Evolutionary conservation across 2,329 filamentous ascomycete species (phyloP).

Genomic region (Blastomyces emzantsi): DNA sequence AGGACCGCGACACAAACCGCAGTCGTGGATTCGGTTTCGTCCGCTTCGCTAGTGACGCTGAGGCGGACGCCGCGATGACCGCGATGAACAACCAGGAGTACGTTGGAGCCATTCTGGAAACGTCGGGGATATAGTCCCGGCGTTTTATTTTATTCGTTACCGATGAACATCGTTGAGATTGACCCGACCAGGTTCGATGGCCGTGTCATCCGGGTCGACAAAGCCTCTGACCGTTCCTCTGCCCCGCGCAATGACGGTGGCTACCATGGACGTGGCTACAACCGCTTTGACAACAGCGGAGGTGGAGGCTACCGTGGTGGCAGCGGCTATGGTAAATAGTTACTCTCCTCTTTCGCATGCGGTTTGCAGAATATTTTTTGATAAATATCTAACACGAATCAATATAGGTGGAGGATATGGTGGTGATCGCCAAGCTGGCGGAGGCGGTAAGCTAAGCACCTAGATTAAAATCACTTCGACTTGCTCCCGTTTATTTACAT

Average conservation of each 20-base stretch:
- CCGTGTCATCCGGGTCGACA: slow-evolving; percentile 89
- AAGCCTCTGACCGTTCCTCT: slow-evolving; percentile 71
- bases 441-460: slow-evolving; percentile 5
- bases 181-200: slow-evolving; percentile 67
- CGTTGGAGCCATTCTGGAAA: slow-evolving; percentile 28
- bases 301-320: slow-evolving; percentile 18
- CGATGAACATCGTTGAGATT: slow-evolving; percentile 18
- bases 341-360: not conserved
- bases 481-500: not conserved
- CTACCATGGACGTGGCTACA: slow-evolving; percentile 39
- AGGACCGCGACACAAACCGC: slow-evolving; percentile 91
- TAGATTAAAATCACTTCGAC: not conserved
- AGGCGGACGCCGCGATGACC: slow-evolving; percentile 36
- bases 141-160: slow-evolving; percentile 15
- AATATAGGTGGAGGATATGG: slow-evolving; percentile 15
- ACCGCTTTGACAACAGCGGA: slow-evolving; percentile 31
- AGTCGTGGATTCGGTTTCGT: slow-evolving; percentile 98
- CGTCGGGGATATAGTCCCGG: slow-evolving; percentile 11
- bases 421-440: slow-evolving; percentile 5
- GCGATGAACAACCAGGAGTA: slow-evolving; percentile 57
- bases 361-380: slow-evolving; percentile 9
- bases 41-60: slow-evolving; percentile 54
- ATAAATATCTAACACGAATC: slow-evolving; percentile 6
- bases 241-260: slow-evolving; percentile 49
- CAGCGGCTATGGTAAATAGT: slow-evolving; percentile 27